Evolutionary conservation across 208 protist species (phyloP).

Genomic region (Trypanosoma cruzi): DNA sequence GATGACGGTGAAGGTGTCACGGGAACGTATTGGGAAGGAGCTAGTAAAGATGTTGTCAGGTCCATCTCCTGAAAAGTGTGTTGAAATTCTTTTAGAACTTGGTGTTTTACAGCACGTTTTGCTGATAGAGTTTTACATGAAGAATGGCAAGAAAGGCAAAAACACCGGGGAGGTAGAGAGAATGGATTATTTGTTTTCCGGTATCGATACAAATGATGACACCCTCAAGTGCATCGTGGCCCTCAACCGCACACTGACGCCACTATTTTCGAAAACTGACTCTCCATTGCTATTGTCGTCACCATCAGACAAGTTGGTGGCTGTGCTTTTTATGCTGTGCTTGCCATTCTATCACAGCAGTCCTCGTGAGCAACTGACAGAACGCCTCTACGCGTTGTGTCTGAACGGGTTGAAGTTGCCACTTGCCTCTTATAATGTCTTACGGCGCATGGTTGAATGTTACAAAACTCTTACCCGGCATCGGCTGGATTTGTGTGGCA

Average conservation of each 20-base stretch:
- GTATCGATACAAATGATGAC: not conserved
- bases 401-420: slow-evolving; percentile 85
- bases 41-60: slow-evolving; percentile 80
- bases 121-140: slow-evolving; percentile 61
- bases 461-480: slow-evolving; percentile 51
- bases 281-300: slow-evolving; percentile 19
- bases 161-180: slow-evolving; percentile 45
- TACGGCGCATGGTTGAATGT: slow-evolving; percentile 66
- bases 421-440: slow-evolving; percentile 41
- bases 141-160: slow-evolving; percentile 43
- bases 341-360: slow-evolving; percentile 53
- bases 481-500: slow-evolving; percentile 29
- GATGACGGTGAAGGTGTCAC: slow-evolving; percentile 79
- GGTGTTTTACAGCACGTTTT: slow-evolving; percentile 67
- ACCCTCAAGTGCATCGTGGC: slow-evolving; percentile 28
- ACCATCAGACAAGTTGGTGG: slow-evolving; percentile 29
- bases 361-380: slow-evolving; percentile 32
- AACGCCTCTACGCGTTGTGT: slow-evolving; percentile 62
- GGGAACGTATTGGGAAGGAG: slow-evolving; percentile 87
- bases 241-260: slow-evolving; percentile 39
- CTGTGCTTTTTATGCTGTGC: slow-evolving; percentile 43
- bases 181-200: slow-evolving; percentile 32
- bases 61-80: slow-evolving; percentile 54
- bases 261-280: slow-evolving; percentile 31
- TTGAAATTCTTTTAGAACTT: slow-evolving; percentile 56